These are phyloP conservation scores for Aspergillus cristatus DNA, from an alignment of 495 filamentous ascomycete genomes.

Conservation along the genomic window DNA sequence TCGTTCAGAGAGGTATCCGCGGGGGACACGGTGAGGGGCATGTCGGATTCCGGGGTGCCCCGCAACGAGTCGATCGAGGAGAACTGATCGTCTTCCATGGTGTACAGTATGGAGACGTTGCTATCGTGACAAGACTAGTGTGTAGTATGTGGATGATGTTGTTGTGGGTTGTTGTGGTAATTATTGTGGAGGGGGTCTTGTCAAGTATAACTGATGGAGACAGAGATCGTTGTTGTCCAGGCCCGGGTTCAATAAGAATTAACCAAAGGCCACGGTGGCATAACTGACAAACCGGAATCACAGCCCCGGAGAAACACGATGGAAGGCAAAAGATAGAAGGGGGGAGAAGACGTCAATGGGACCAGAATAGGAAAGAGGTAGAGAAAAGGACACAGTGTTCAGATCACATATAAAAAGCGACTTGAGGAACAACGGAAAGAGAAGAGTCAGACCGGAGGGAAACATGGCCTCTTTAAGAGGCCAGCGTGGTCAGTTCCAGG, in stretches of 20 bases:
- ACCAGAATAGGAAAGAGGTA: slow-evolving; percentile 17
- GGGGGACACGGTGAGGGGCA: slow-evolving; percentile 41
- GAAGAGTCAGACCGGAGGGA: slow-evolving; percentile 3
- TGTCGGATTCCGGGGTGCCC: slow-evolving; percentile 21
- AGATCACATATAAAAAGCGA: slow-evolving; percentile 2
- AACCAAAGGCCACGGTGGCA: slow-evolving; percentile 33
- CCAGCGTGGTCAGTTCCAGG: slow-evolving; percentile 32
- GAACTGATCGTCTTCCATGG: slow-evolving; percentile 27
- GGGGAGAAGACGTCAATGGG: slow-evolving; percentile 17
- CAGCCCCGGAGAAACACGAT: slow-evolving; percentile 4
- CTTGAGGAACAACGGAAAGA: too few relatives aligned
- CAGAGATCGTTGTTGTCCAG: too few relatives aligned
- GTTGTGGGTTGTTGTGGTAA: too few relatives aligned
- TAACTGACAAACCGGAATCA: slow-evolving; percentile 22
- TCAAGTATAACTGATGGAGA: too few relatives aligned
- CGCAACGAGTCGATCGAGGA: slow-evolving; percentile 28
- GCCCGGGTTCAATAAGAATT: too few relatives aligned
- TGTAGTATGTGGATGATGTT: slow-evolving; percentile 2
- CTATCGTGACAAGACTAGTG: slow-evolving; percentile 7
- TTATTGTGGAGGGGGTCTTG: too few relatives aligned
- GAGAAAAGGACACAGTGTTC: slow-evolving; percentile 9
- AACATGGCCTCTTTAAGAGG: slow-evolving; percentile 32
- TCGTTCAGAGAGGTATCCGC: slow-evolving; percentile 37
- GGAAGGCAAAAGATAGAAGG: slow-evolving; percentile 1
- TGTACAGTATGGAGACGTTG: slow-evolving; percentile 3